Evolutionary conservation across 2,329 filamentous ascomycete genomes (phyloP), one percentile per base, ranked within the genome.

Genomic region (Xylariomycetidae sp.): DNA sequence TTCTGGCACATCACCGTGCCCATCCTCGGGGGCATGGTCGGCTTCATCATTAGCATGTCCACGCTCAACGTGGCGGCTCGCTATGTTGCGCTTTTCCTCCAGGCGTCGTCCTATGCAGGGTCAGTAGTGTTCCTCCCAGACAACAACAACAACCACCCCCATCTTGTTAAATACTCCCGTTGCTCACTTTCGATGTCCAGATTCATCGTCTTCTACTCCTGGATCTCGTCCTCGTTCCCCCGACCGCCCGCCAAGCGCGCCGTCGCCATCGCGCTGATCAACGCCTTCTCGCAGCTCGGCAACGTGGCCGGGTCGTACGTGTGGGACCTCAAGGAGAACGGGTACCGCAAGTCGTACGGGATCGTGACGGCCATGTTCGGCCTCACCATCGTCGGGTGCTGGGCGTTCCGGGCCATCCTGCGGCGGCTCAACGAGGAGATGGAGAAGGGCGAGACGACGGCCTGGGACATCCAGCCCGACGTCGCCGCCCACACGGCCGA

Each of bases 301-400:
- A 77, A 76, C 48, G 66, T 77, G 1, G 76, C 77, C 0, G 77
- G 77, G 3, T 74, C 69, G 0, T 82, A 82, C 46, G 77, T 82
- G 3, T 82, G 77, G 77, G 60, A 67, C 33, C 63, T 82, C 31
- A 59, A 64, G 16, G 74, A 68, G 0, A 70, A 81, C 41, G 78
- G 78, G 0, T 82, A 68, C 62, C 69, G 77, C 42, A 71, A 75
- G 60, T 80, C 74, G 40, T 82, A 82, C 46, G 77, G 74, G 4
- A 77, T 82, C 36, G 78, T 82, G 5, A 69, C 72, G 11, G 64
- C 74, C 49, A 82, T 82, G 77, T 82, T 80, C 48, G 74, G 73
- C 4, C 46, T 77, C 25, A 74, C 77, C 0, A 69, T 78, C 19
- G 22, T 64, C 0, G 74, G 74, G 5, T 78, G 69, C 54, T 63